These are phyloP conservation scores for Colletotrichum neosansevieriae DNA, from an alignment of 2,329 filamentous ascomycete species.

Conservation along the genomic window DNA sequence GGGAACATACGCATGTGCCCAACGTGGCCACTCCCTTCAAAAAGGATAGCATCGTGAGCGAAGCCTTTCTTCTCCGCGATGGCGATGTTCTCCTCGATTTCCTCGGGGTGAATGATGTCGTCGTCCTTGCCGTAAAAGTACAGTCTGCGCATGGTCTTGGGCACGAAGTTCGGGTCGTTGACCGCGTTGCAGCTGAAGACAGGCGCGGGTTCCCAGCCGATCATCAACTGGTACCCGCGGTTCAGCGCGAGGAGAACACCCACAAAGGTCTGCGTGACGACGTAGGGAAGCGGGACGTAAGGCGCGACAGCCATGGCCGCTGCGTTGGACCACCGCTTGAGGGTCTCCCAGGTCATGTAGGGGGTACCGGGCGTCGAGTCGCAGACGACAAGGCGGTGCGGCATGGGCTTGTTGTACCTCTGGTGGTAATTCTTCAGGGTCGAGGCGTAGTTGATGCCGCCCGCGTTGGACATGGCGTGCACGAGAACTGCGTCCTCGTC, in stretches of 20 bases:
- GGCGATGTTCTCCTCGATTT: constrained; percentile 67
- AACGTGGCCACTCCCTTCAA: constrained; percentile 70
- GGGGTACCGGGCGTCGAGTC: constrained; percentile 67
- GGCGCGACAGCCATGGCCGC: constrained; percentile 63
- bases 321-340: constrained; percentile 64
- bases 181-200: constrained; percentile 39
- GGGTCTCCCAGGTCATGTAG: constrained; percentile 54
- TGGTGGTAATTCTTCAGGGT: constrained; percentile 60
- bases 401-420: constrained; percentile 53
- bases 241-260: constrained; percentile 55
- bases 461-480: constrained; percentile 70
- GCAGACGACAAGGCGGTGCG: constrained; percentile 61
- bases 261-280: constrained; percentile 61
- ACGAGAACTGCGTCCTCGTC: constrained; percentile 53
- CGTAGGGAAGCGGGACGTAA: constrained; percentile 62
- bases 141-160: constrained; percentile 56
- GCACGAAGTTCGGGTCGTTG: constrained; percentile 44
- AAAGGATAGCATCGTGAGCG: constrained; percentile 61
- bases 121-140: constrained; percentile 72
- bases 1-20: constrained; percentile 70
- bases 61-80: constrained; percentile 62
- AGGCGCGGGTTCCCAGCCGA: constrained; percentile 56
- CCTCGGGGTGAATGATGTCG: constrained; percentile 65
- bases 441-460: constrained; percentile 64
- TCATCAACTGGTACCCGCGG: constrained; percentile 49